phyloP scores from a whole-genome alignment of 495 filamentous ascomycete species.

The Podospora fimiseda region DNA sequence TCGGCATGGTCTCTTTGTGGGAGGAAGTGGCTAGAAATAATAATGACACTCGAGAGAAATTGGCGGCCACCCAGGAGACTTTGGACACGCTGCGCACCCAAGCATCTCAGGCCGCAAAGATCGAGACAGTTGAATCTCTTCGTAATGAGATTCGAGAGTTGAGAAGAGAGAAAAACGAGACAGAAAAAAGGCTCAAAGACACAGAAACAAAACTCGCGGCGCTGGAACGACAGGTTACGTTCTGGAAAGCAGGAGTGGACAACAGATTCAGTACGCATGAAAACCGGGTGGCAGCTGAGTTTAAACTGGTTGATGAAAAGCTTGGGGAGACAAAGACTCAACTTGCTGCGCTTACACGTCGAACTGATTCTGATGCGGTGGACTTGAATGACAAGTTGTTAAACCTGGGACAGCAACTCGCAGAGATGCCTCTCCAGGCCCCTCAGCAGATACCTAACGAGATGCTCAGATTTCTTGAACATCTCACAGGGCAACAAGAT shows the following conservation, averaged over 20 bases:
- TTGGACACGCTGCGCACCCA: not conserved
- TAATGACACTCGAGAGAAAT: not conserved
- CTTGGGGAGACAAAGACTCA: not conserved
- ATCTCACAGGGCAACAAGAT: not conserved
- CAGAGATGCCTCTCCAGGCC: not conserved
- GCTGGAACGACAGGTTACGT: not conserved
- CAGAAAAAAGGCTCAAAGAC: not conserved
- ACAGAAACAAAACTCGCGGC: not conserved
- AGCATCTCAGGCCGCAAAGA: not conserved
- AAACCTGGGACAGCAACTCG: not conserved
- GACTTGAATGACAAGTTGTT: not conserved
- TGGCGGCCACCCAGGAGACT: conserved; percentile 1
- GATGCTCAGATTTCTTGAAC: not conserved
- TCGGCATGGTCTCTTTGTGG: conserved; percentile 9
- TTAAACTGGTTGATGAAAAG: too few species aligned
- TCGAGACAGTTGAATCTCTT: not conserved
- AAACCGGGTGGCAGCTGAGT: not conserved
- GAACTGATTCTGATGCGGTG: not conserved
- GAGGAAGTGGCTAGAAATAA: conserved; percentile 2
- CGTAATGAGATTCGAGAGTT: not conserved
- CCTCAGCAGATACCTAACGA: not conserved
- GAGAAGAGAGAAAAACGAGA: not conserved
- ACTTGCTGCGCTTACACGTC: not conserved
- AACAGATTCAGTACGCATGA: not conserved
- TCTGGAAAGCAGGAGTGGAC: not conserved